These are phyloP conservation scores for Asterionellopsis glacialis DNA, from an alignment of 108 stramenopile genomes.

Conservation along the genomic window DNA sequence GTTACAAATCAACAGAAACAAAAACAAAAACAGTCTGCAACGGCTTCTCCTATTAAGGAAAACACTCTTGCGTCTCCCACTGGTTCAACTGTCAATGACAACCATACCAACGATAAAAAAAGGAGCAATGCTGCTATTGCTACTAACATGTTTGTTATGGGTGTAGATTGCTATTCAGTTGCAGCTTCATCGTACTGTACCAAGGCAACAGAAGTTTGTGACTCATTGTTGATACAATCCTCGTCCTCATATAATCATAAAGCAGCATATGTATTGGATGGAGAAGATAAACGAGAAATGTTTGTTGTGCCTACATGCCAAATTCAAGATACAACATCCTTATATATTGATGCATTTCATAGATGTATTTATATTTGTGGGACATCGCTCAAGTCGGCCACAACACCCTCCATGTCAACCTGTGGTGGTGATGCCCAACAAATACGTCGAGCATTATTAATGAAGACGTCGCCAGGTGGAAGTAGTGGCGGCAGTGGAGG, in stretches of 20 bases:
- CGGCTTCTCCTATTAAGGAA: too few relatives aligned
- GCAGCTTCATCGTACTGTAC: neutral
- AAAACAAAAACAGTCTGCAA: too few relatives aligned
- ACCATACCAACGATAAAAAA: neutral
- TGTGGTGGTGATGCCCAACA: too few relatives aligned
- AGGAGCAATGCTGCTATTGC: too few relatives aligned
- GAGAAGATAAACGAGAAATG: constrained; percentile 29
- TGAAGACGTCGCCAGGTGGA: neutral
- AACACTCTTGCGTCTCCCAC: too few relatives aligned
- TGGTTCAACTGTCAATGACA: neutral
- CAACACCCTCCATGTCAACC: neutral
- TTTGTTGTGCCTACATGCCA: constrained; percentile 29
- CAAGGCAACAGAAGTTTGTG: constrained; percentile 1
- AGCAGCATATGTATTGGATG: constrained; percentile 18
- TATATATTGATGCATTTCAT: constrained; percentile 19
- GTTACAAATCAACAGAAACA: constrained; percentile 4
- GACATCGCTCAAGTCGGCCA: neutral
- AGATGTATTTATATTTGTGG: constrained; percentile 18
- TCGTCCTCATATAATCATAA: neutral
- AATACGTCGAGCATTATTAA: neutral
- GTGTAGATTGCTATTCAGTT: too few relatives aligned
- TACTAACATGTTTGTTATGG: too few relatives aligned
- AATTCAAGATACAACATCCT: constrained; percentile 9
- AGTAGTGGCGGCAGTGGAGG: neutral
- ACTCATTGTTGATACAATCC: neutral